Conservation (phyloP, 805 yeast species). For the Zygosaccharomyces lentus region DNA sequence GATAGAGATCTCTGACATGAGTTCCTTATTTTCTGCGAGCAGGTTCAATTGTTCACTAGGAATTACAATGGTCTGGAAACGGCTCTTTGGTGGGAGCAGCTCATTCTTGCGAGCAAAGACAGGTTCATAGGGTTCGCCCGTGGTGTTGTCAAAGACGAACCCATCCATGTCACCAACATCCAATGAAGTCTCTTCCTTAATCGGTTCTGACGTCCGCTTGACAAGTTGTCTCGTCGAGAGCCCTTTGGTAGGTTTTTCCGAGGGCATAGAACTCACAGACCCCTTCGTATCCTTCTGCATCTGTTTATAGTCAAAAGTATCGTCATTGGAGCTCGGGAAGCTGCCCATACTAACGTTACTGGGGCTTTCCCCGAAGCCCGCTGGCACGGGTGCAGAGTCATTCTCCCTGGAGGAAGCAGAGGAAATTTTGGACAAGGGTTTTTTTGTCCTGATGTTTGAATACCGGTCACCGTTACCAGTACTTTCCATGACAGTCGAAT, state of each 20-base stretch:
- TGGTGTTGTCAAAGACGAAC: constrained; percentile 24
- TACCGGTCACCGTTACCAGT: not conserved
- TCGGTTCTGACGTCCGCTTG: not conserved
- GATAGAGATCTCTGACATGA: constrained; percentile 60
- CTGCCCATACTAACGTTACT: constrained; percentile 14
- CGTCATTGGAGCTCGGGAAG: constrained; percentile 12
- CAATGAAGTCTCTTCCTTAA: not conserved
- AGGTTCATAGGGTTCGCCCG: constrained; percentile 17
- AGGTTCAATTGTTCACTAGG: constrained; percentile 60
- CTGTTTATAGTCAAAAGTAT: constrained; percentile 12
- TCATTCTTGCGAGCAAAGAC: constrained; percentile 12
- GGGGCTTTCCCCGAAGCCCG: constrained; percentile 7
- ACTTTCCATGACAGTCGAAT: not conserved
- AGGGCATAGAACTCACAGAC: not conserved
- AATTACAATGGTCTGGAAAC: constrained; percentile 36
- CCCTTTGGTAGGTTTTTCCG: not conserved
- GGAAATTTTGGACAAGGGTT: constrained; percentile 15
- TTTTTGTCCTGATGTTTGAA: constrained; percentile 13
- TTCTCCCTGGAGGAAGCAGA: constrained; percentile 11
- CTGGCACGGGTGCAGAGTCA: constrained; percentile 1
- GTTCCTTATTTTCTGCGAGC: constrained; percentile 52
- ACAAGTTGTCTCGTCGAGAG: not conserved
- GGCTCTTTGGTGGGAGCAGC: constrained; percentile 1
- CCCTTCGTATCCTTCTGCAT: not conserved
- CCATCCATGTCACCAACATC: constrained; percentile 17